Evolutionary conservation across 768 basidiomycete species (phyloP), one percentile per base, ranked within the genome.

Genomic region (Termitomyces titanicus): DNA sequence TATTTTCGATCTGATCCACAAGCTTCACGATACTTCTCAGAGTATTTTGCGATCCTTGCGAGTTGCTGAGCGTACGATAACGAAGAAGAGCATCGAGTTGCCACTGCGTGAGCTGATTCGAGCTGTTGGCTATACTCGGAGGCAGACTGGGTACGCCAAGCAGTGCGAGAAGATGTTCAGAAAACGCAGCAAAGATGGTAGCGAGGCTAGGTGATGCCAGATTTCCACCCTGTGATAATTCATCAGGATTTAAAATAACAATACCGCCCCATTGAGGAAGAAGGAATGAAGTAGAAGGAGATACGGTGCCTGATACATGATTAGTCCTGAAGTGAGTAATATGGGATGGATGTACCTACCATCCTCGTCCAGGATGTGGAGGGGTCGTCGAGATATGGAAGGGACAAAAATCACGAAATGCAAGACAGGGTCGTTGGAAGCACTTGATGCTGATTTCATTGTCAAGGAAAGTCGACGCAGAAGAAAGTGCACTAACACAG

Each of bases 261-360:
- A 98, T 87, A 22, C 93, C 86, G 33, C 96, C 96, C 87, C 92
- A 95, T 68, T 98, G 96, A 0, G 96, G 95, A 0, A 95, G 76
- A 18, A 96, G 79, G 74, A 98, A 98, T 8, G 93, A 83, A 47
- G 75, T 78, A 7, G 84, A 83, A 3, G 70, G 64, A 18, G 79
- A 77, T 0, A 72, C 68, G 7, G 61, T 67, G 20, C 79, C 89
- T 88, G 64, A 20, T 51, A 17, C 2, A 18, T 24, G n/a, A 31
- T 56, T 43, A 56, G 54, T 24, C 61, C 63, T 37, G 46, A 37
- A 15, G 48, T 40, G 47, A 47, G 34, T 20, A 24, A 29, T 48
- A 33, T 45, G 20, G 49, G 17, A 24, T n/a, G 12, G 27, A 34
- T 33, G 12, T 5, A 33, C 68, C 58, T 61, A 81, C 88, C 80